A percentile compares a stretch with the other conserved stretches of the same genome.
These are phyloP conservation scores for Coniella lustricola DNA, from an alignment of 2,329 filamentous ascomycete species.

Conservation along the genomic window DNA sequence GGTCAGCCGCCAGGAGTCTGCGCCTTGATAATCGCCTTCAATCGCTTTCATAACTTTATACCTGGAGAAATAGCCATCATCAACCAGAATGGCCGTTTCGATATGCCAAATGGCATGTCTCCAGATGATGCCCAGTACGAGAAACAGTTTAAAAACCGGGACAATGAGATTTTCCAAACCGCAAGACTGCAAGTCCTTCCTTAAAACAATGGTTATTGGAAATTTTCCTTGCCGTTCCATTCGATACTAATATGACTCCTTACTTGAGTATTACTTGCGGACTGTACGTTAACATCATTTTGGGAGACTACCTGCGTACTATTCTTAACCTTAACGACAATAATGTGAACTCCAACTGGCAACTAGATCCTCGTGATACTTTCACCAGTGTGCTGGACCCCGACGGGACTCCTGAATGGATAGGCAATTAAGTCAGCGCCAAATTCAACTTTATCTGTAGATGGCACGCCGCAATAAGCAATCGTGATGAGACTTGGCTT, in stretches of 20 bases:
- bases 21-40: constrained; percentile 61
- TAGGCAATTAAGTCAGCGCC: constrained; percentile 60
- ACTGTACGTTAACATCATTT: constrained; percentile 49
- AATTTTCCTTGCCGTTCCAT: too few species aligned
- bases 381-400: constrained; percentile 33
- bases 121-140: constrained; percentile 11
- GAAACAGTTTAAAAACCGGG: constrained; percentile 28
- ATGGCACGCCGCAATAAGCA: constrained; percentile 56
- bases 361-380: constrained; percentile 49
- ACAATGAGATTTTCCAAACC: constrained; percentile 49
- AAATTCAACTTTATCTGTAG: constrained; percentile 64
- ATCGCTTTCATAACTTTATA: constrained; percentile 62
- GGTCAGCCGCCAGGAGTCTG: constrained; percentile 63
- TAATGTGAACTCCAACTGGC: constrained; percentile 49
- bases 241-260: too few species aligned
- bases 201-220: background rate
- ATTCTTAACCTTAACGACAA: constrained; percentile 51
- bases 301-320: constrained; percentile 52
- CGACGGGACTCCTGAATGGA: constrained; percentile 44
- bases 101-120: constrained; percentile 27
- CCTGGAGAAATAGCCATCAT: constrained; percentile 47
- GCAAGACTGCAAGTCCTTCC: constrained; percentile 31
- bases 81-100: constrained; percentile 60
- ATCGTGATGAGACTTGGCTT: constrained; percentile 56
- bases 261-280: constrained; percentile 38